Percentiles rank a stretch among this genome's conserved stretches.
These are phyloP conservation scores for Pueraria montana DNA, from an alignment of 306 rosid species.

Conservation along the genomic window DNA sequence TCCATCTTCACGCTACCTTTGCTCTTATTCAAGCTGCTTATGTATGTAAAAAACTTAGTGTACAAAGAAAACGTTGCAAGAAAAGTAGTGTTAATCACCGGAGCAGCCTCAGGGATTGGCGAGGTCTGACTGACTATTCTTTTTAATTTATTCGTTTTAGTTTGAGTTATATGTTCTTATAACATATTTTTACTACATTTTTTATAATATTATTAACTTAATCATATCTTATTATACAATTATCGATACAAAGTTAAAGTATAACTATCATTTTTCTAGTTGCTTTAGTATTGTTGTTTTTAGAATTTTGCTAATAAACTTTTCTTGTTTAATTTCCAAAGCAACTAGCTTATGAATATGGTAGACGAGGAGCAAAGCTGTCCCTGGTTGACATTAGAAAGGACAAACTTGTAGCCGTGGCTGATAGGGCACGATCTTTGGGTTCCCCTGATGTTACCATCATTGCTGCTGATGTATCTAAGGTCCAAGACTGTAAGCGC, in stretches of 20 bases:
- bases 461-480: slow-evolving; percentile 71
- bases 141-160: background rate
- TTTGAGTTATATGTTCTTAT: background rate
- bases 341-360: slow-evolving; percentile 83
- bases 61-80: slow-evolving; percentile 37
- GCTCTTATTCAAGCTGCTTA: slow-evolving; percentile 31
- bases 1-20: slow-evolving; percentile 23
- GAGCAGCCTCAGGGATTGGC: slow-evolving; percentile 60
- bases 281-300: background rate
- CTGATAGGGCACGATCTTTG: slow-evolving; percentile 51
- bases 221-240: too few species aligned
- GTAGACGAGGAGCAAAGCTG: slow-evolving; percentile 66
- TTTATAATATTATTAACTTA: too few species aligned
- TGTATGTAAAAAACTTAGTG: background rate
- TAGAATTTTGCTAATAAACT: background rate
- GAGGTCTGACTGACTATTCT: background rate
- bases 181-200: too few species aligned
- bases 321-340: background rate
- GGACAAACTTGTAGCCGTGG: slow-evolving; percentile 57
- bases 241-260: too few species aligned
- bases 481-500: slow-evolving; percentile 63
- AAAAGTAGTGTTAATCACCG: slow-evolving; percentile 55
- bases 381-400: slow-evolving; percentile 67
- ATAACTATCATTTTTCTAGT: too few species aligned
- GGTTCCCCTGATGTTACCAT: slow-evolving; percentile 74